Conservation (phyloP, 768 basidiomycete species). For the Trametes maxima region DNA sequence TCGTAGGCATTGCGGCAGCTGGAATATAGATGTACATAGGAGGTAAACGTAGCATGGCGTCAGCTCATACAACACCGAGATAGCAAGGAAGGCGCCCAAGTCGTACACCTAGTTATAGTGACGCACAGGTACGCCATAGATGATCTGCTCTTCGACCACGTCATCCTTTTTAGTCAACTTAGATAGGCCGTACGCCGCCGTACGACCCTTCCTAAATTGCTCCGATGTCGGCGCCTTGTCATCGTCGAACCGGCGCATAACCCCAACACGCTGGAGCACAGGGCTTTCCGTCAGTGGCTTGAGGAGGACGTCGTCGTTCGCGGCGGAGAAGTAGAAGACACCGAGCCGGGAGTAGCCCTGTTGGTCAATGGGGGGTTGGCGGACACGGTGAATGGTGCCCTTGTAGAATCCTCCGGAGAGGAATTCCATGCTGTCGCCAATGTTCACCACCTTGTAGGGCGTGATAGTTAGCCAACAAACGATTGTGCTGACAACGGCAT, state of each 20-base stretch:
- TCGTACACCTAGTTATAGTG: conserved; percentile 33
- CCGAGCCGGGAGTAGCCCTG: conserved; percentile 39
- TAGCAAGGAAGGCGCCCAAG: neutral
- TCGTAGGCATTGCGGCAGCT: too few species aligned
- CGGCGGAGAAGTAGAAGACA: conserved; percentile 39
- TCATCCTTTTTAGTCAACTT: conserved; percentile 34
- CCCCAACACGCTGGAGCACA: conserved; percentile 34
- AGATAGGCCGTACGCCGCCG: conserved; percentile 34
- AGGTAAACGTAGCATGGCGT: neutral
- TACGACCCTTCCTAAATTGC: conserved; percentile 34
- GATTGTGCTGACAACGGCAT: neutral
- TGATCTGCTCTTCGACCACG: conserved; percentile 36
- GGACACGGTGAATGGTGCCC: conserved; percentile 42
- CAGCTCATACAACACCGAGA: neutral
- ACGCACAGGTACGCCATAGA: conserved; percentile 36
- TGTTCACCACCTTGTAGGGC: conserved; percentile 37
- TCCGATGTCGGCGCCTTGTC: conserved; percentile 35
- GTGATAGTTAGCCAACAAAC: neutral
- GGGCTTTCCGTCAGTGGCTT: conserved; percentile 35
- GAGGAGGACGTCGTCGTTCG: conserved; percentile 35
- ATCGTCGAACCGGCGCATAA: conserved; percentile 32
- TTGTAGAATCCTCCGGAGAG: conserved; percentile 42
- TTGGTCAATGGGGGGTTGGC: conserved; percentile 41
- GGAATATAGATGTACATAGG: too few species aligned
- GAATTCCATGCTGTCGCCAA: conserved; percentile 40